These are phyloP conservation scores for Pinus albicaulis DNA, from an alignment of 75 land plant species.

Conservation along the genomic window DNA sequence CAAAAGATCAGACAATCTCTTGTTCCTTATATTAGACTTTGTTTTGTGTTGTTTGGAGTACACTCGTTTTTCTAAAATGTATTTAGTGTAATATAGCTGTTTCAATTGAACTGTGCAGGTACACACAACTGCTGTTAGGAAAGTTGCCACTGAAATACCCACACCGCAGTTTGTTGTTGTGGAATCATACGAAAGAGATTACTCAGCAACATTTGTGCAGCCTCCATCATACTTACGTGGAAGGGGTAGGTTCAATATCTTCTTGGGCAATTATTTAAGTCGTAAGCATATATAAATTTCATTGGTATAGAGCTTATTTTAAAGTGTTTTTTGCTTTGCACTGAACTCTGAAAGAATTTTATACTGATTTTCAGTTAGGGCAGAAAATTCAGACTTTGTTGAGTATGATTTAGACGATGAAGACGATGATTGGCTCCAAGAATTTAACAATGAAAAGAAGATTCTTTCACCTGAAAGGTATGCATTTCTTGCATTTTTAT, in stretches of 20 bases:
- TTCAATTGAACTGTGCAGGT: conserved; percentile 36
- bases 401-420: conserved; percentile 97
- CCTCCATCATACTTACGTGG: conserved; percentile 89
- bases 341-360: neutral
- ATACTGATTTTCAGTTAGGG: conserved; percentile 51
- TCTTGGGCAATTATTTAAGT: neutral
- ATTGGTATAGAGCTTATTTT: neutral
- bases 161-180: conserved; percentile 85
- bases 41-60: neutral
- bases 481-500: neutral
- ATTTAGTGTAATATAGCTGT: neutral
- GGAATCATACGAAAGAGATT: conserved; percentile 92
- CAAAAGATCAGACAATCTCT: too few relatives aligned
- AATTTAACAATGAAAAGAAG: conserved; percentile 71
- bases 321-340: neutral
- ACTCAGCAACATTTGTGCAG: conserved; percentile 76
- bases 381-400: conserved; percentile 79
- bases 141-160: conserved; percentile 71
- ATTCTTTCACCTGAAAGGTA: conserved; percentile 74
- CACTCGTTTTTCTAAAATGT: neutral
- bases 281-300: neutral
- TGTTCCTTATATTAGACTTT: neutral
- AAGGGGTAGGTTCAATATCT: conserved; percentile 59
- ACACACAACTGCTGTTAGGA: conserved; percentile 47
- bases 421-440: conserved; percentile 93